These are phyloP conservation scores for Neofusicoccum sp. DNA, from an alignment of 2,329 filamentous ascomycete species.

Conservation along the genomic window DNA sequence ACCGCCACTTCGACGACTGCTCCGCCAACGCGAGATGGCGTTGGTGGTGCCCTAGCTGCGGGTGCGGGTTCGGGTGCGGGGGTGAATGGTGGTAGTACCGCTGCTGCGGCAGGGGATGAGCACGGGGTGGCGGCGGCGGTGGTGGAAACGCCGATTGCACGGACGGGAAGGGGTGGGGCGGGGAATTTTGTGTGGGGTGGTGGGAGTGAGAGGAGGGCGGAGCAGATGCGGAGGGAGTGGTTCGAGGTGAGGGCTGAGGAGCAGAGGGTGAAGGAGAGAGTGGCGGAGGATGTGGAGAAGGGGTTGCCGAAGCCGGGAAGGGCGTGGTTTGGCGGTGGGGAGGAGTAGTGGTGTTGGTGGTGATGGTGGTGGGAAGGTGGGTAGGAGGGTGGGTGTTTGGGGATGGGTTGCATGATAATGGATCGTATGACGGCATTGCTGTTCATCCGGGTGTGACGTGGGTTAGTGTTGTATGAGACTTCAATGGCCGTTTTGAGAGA, in stretches of 20 bases:
- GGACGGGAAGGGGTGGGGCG: conserved; percentile 45
- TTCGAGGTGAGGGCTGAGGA: conserved; percentile 28
- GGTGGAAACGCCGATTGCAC: conserved; percentile 34
- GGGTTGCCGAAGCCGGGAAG: conserved; percentile 40
- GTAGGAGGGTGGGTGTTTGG: not conserved
- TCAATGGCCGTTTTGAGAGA: too few species aligned
- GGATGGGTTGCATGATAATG: too few species aligned
- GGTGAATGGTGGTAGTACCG: conserved; percentile 1
- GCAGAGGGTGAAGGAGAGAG: conserved; percentile 31
- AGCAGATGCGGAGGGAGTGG: conserved; percentile 14
- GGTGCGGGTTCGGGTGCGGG: not conserved
- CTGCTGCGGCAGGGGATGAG: not conserved
- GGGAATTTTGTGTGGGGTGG: conserved; percentile 46
- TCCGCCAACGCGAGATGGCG: conserved; percentile 10
- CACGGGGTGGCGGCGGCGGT: conserved; percentile 22
- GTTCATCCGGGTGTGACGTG: too few species aligned
- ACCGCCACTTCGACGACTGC: not conserved
- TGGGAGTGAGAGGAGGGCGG: not conserved
- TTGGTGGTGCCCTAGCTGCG: conserved; percentile 5
- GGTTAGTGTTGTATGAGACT: too few species aligned
- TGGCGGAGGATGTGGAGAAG: conserved; percentile 43
- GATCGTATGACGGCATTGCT: too few species aligned
- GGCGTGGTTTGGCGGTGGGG: conserved; percentile 24
- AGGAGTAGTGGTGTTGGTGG: not conserved
- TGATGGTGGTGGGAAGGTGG: not conserved